A percentile compares a stretch with the other conserved stretches of the same genome.
These are phyloP conservation scores for Neostapfia colusana DNA, from an alignment of 176 grass and related monocot species.

Conservation along the genomic window DNA sequence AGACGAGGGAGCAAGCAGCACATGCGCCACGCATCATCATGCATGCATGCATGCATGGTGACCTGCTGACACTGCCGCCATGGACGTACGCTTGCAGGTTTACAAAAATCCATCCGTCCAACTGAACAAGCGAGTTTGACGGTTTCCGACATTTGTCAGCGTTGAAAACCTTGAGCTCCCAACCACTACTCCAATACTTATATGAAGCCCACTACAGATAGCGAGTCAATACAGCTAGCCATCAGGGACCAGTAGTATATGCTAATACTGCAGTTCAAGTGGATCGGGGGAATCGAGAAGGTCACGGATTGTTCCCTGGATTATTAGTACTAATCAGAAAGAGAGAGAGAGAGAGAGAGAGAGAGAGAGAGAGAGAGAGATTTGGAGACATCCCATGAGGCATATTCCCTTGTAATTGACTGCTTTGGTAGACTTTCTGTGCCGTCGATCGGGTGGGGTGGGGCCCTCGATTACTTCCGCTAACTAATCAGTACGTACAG, in stretches of 20 bases:
- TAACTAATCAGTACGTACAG: too few species aligned
- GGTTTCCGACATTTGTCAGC: conserved; percentile 40
- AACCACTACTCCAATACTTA: conserved; percentile 11
- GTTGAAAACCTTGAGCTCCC: conserved; percentile 34
- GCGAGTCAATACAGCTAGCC: not conserved
- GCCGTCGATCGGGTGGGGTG: not conserved
- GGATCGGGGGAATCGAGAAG: conserved; percentile 10
- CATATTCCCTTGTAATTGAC: conserved; percentile 44
- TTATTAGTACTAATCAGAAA: not conserved
- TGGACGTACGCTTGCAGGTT: not conserved
- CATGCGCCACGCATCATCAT: not conserved
- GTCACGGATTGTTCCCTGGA: conserved; percentile 1
- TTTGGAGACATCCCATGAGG: conserved; percentile 45
- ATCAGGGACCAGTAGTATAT: not conserved
- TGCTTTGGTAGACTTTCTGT: conserved; percentile 29
- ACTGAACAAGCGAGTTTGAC: conserved; percentile 40
- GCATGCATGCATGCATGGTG: not conserved
- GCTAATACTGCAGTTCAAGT: not conserved
- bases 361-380: too few species aligned
- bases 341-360: too few species aligned
- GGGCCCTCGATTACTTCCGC: conserved; percentile 42
- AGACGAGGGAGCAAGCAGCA: not conserved
- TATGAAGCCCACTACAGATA: too few species aligned
- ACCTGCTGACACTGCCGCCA: not conserved
- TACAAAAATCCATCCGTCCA: not conserved